phyloP scores from a whole-genome alignment of 371 early-diverging fungal genomes.

The Mortierella sp. region DNA sequence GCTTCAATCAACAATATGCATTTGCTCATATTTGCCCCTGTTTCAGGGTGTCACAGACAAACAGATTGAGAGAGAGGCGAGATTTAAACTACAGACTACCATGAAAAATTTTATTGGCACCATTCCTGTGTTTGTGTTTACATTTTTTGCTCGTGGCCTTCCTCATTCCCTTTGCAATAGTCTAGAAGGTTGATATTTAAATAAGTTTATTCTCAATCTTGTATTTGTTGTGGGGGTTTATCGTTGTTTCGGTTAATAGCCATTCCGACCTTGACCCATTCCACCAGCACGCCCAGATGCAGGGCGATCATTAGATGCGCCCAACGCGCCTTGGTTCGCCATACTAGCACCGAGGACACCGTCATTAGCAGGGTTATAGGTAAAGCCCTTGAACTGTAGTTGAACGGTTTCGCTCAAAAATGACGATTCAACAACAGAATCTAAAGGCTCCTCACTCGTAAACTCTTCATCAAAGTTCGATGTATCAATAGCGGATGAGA shows the following conservation, averaged over 20 bases:
- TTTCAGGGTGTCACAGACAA: too few relatives aligned
- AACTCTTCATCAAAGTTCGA: slow-evolving; percentile 89
- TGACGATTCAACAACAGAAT: slow-evolving; percentile 86
- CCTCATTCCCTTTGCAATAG: too few relatives aligned
- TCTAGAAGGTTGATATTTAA: neutral
- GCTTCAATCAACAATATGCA: too few relatives aligned
- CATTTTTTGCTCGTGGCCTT: too few relatives aligned
- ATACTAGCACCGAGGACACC: slow-evolving; percentile 66
- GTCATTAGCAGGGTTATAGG: slow-evolving; percentile 74
- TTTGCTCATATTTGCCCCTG: too few relatives aligned
- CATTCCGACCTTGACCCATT: slow-evolving; percentile 29
- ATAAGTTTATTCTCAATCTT: slow-evolving; percentile 1
- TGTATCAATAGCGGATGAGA: slow-evolving; percentile 81
- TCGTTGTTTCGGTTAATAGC: slow-evolving; percentile 12
- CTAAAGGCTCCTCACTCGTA: slow-evolving; percentile 86
- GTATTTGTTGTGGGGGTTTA: neutral
- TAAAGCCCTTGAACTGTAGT: slow-evolving; percentile 96
- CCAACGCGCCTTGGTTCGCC: slow-evolving; percentile 42
- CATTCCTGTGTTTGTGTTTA: too few relatives aligned
- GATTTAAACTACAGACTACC: neutral
- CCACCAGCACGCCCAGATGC: slow-evolving; percentile 15
- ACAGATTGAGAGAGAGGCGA: neutral
- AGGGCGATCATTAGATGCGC: slow-evolving; percentile 20
- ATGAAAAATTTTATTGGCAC: neutral
- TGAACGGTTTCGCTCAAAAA: slow-evolving; percentile 91